These are phyloP conservation scores for Trichoderma erinaceum DNA, from an alignment of 495 filamentous ascomycete genomes.

Conservation along the genomic window DNA sequence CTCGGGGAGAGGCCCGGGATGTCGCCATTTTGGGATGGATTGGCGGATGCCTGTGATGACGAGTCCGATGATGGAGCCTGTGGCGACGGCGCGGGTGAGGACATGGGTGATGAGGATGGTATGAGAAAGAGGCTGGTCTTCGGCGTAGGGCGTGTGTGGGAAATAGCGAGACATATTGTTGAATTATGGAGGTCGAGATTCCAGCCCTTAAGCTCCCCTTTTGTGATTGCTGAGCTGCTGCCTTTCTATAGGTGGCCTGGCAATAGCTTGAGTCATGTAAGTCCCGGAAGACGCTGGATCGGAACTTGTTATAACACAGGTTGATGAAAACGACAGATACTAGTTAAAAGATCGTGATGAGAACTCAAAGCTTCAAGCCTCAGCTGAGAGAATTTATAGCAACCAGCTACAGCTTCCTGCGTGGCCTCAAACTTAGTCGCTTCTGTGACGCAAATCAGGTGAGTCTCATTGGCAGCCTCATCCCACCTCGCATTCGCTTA, in stretches of 20 bases:
- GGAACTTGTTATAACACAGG: background rate
- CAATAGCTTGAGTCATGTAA: background rate
- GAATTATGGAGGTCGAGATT: background rate
- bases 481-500: constrained; percentile 3
- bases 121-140: constrained; percentile 50
- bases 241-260: background rate
- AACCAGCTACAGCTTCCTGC: background rate
- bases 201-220: background rate
- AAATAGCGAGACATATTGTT: constrained; percentile 22
- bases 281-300: background rate
- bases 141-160: constrained; percentile 50
- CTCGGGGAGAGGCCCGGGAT: constrained; percentile 18
- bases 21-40: constrained; percentile 2
- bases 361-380: background rate
- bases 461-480: background rate
- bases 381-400: constrained; percentile 1
- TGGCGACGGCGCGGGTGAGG: constrained; percentile 46
- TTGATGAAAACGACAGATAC: background rate
- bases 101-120: constrained; percentile 53
- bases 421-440: background rate
- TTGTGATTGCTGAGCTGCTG: background rate
- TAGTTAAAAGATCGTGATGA: background rate
- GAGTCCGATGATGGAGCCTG: constrained; percentile 41
- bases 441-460: constrained; percentile 6
- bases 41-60: constrained; percentile 22